Conservation (phyloP, 192 early-diverging fungal genomes). For the Dimargaris xerosporica region DNA sequence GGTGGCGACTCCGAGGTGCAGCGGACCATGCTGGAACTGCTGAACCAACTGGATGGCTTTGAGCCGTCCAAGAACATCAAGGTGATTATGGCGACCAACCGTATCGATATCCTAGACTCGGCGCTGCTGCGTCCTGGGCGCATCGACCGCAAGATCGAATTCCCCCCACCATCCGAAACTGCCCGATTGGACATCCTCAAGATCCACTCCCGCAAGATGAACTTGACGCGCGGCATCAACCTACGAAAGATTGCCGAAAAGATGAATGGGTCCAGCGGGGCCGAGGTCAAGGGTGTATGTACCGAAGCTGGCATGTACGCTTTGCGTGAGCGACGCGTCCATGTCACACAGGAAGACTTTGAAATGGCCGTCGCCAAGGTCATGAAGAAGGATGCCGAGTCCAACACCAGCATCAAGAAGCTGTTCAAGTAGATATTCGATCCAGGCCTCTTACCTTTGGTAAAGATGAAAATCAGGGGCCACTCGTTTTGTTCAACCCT, state of each 20-base stretch:
- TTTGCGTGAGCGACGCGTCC: conserved; percentile 86
- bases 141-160: conserved; percentile 85
- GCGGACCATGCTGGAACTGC: conserved; percentile 76
- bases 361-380: conserved; percentile 99
- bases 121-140: conserved; percentile 76
- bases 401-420: conserved; percentile 92
- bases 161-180: conserved; percentile 74
- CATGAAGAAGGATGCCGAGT: conserved; percentile 96
- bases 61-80: conserved; percentile 87
- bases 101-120: conserved; percentile 80
- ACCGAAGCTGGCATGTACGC: conserved; percentile 87
- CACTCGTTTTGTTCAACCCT: too few relatives aligned
- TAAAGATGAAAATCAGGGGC: too few relatives aligned
- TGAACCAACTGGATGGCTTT: conserved; percentile 83
- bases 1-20: conserved; percentile 83
- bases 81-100: conserved; percentile 86
- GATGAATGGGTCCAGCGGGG: conserved; percentile 72
- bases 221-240: conserved; percentile 79
- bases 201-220: conserved; percentile 87
- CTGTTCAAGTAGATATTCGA: conserved; percentile 73
- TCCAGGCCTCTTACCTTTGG: too few relatives aligned
- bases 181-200: conserved; percentile 77
- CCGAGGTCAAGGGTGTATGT: conserved; percentile 80
- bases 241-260: conserved; percentile 79
- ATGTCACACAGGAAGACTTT: conserved; percentile 99